These are phyloP conservation scores for Diversispora epigaea DNA, from an alignment of 192 early-diverging fungal genomes.

Conservation along the genomic window DNA sequence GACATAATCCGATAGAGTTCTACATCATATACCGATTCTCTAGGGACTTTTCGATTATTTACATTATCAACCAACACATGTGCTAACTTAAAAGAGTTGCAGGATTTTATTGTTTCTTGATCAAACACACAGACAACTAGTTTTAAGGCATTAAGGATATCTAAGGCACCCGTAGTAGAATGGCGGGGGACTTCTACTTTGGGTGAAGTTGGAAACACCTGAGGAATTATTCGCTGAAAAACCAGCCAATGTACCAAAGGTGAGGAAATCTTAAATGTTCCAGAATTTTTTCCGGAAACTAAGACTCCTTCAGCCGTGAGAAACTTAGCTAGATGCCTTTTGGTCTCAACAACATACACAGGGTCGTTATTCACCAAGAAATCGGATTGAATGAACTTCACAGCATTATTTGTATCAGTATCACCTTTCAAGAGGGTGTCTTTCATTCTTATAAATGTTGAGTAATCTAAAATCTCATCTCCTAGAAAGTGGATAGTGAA, in stretches of 20 bases:
- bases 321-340: conserved; percentile 25
- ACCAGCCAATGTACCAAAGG: conserved; percentile 29
- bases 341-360: neutral
- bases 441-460: conserved; percentile 31
- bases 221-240: conserved; percentile 27
- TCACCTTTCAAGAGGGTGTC: conserved; percentile 18
- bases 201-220: conserved; percentile 16
- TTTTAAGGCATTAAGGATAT: conserved; percentile 12
- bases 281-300: conserved; percentile 1
- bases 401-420: conserved; percentile 1
- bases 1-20: conserved; percentile 28
- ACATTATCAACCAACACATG: conserved; percentile 20
- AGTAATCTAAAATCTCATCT: conserved; percentile 26
- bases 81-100: conserved; percentile 28
- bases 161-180: neutral
- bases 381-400: conserved; percentile 22
- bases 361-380: conserved; percentile 9
- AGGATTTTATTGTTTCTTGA: neutral
- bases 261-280: conserved; percentile 32
- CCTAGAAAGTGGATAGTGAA: conserved; percentile 4
- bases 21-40: conserved; percentile 34
- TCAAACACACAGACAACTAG: conserved; percentile 21
- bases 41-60: conserved; percentile 22
- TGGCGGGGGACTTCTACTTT: conserved; percentile 7
- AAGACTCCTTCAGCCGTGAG: conserved; percentile 23